Conservation (phyloP, 495 filamentous ascomycete species). For the Lasiosphaeris hirsuta region DNA sequence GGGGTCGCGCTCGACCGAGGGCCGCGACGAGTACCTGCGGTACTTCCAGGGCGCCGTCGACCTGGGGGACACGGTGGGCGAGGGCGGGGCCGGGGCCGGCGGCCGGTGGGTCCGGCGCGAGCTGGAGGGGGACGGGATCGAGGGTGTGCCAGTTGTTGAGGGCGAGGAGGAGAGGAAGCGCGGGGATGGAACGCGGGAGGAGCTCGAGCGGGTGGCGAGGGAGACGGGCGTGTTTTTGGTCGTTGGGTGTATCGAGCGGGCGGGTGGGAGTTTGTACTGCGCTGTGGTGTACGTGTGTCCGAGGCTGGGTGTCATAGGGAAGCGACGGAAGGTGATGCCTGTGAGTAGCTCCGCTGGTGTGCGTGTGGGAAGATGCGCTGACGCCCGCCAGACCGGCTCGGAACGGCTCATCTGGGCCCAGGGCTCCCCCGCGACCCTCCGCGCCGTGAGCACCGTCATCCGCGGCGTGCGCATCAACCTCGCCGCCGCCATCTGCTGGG, state of each 20-base stretch:
- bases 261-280: slow-evolving; percentile 83
- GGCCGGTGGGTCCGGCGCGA: slow-evolving; percentile 66
- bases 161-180: slow-evolving; percentile 34
- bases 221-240: slow-evolving; percentile 79
- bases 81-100: slow-evolving; percentile 57
- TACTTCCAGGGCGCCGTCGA: slow-evolving; percentile 81
- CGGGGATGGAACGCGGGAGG: slow-evolving; percentile 85
- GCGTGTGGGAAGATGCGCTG: background rate
- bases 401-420: slow-evolving; percentile 90
- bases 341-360: slow-evolving; percentile 27
- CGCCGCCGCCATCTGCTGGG: slow-evolving; percentile 84
- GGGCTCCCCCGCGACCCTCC: slow-evolving; percentile 74
- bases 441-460: slow-evolving; percentile 67
- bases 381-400: slow-evolving; percentile 58
- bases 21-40: slow-evolving; percentile 76
- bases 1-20: slow-evolving; percentile 62
- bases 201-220: slow-evolving; percentile 66
- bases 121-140: slow-evolving; percentile 36
- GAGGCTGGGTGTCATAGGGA: slow-evolving; percentile 65
- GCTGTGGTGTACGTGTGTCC: slow-evolving; percentile 81
- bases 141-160: slow-evolving; percentile 21
- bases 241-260: slow-evolving; percentile 73
- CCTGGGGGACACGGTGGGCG: slow-evolving; percentile 75
- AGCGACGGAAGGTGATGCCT: slow-evolving; percentile 94
- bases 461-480: slow-evolving; percentile 6